These are phyloP conservation scores for Colletotrichum neosansevieriae DNA, from an alignment of 2,329 filamentous ascomycete species.

Conservation along the genomic window DNA sequence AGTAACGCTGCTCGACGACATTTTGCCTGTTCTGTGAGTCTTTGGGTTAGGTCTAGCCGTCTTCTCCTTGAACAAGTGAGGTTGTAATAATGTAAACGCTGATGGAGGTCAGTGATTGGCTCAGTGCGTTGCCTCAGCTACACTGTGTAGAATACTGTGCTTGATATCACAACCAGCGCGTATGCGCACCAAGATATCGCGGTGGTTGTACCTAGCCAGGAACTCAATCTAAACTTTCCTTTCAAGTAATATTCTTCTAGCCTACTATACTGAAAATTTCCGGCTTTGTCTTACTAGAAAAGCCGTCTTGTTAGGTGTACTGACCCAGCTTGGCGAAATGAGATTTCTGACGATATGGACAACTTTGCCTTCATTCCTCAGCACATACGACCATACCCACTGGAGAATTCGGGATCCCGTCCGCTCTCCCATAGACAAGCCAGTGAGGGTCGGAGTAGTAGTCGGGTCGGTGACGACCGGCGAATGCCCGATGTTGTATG, in stretches of 20 bases:
- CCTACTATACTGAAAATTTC: too few relatives aligned
- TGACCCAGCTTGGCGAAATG: too few relatives aligned
- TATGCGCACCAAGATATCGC: too few relatives aligned
- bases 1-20: constrained; percentile 36
- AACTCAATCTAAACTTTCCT: too few relatives aligned
- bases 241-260: too few relatives aligned
- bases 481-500: too few relatives aligned
- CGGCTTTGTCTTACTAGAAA: too few relatives aligned
- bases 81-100: constrained; percentile 26
- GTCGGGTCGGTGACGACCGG: too few relatives aligned
- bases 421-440: constrained; percentile 38
- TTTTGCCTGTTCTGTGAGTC: not conserved
- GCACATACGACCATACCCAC: not conserved
- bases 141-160: constrained; percentile 18
- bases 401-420: constrained; percentile 29
- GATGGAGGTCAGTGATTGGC: constrained; percentile 7
- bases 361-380: too few relatives aligned
- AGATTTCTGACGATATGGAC: too few relatives aligned
- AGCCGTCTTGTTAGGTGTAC: too few relatives aligned
- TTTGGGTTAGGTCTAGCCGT: not conserved
- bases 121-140: not conserved
- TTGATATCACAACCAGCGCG: not conserved
- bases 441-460: not conserved
- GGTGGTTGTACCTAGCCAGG: too few relatives aligned
- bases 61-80: not conserved